Conservation (phyloP, 2,329 filamentous ascomycete genomes). For the Basipetospora chlamydospora region DNA sequence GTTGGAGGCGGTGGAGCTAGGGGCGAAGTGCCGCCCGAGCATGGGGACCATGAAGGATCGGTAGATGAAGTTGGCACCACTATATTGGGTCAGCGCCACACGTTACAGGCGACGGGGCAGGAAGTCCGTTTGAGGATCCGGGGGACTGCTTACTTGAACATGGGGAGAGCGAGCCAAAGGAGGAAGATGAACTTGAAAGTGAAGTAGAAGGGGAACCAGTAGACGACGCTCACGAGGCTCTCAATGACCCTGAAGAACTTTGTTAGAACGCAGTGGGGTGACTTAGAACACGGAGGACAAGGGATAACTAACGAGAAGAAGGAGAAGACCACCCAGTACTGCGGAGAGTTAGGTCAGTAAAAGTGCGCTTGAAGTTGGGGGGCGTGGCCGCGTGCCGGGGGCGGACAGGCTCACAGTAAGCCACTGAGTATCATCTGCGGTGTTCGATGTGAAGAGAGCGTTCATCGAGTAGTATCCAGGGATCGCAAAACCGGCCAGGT, state of each 20-base stretch:
- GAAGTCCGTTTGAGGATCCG: no score
- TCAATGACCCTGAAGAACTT: conserved; percentile 51
- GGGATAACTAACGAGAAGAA: conserved; percentile 49
- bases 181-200: conserved; percentile 98
- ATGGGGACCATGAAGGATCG: conserved; percentile 86
- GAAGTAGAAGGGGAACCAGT: conserved; percentile 99
- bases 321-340: conserved; percentile 83
- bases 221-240: conserved; percentile 70
- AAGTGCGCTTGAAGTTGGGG: background rate
- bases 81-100: conserved; percentile 21
- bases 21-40: conserved; percentile 77
- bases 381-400: background rate
- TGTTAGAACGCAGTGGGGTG: no score
- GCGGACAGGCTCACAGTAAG: conserved; percentile 41
- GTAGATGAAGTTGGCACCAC: conserved; percentile 93
- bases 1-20: conserved; percentile 65
- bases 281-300: no score
- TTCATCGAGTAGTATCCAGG: conserved; percentile 73
- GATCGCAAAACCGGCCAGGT: conserved; percentile 69
- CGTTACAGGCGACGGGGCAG: no score
- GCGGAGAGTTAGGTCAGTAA: background rate
- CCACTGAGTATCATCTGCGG: conserved; percentile 72
- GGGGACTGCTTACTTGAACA: conserved; percentile 62
- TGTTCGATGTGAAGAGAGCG: conserved; percentile 58
- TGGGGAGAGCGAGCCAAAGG: conserved; percentile 92